These are phyloP conservation scores for Wickerhamomyces queroliae DNA, from an alignment of 805 yeast species.

Conservation along the genomic window DNA sequence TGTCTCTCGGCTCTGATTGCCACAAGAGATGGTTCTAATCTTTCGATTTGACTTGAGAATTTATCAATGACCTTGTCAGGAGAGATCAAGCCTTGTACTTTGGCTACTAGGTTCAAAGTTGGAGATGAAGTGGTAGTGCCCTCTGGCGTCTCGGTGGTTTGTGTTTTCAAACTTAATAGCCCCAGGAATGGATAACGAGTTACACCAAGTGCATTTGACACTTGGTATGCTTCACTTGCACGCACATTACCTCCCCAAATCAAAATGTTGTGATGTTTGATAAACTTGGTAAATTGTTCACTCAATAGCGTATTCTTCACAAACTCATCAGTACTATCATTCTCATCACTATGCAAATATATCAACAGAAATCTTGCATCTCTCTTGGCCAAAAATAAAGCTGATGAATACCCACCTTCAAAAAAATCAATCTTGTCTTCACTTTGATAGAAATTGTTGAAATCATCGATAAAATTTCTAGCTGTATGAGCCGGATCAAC, in stretches of 20 bases:
- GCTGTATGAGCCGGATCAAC: conserved; percentile 51
- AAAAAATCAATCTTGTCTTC: conserved; percentile 32
- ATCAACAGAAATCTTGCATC: conserved; percentile 70
- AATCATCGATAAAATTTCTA: conserved; percentile 40
- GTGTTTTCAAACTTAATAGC: conserved; percentile 61
- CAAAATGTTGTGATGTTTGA: conserved; percentile 46
- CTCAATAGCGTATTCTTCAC: conserved; percentile 49
- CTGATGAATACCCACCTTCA: conserved; percentile 76
- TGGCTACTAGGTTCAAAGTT: conserved; percentile 53
- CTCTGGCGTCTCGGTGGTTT: conserved; percentile 42
- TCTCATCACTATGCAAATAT: conserved; percentile 65
- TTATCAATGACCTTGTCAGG: conserved; percentile 37
- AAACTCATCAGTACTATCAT: conserved; percentile 53
- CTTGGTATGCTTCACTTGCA: conserved; percentile 80
- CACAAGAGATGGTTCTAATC: conserved; percentile 56
- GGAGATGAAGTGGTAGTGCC: conserved; percentile 51
- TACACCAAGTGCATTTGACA: conserved; percentile 67
- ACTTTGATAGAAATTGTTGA: conserved; percentile 39
- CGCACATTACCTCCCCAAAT: conserved; percentile 87
- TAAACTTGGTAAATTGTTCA: conserved; percentile 39
- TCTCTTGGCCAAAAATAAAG: conserved; percentile 62
- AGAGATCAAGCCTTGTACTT: conserved; percentile 52
- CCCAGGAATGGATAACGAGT: conserved; percentile 81
- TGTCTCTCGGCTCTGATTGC: conserved; percentile 58
- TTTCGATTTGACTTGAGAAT: conserved; percentile 40